Conservation (phyloP, 2,329 filamentous ascomycete genomes). For the Aspergillus pseudoterreus region DNA sequence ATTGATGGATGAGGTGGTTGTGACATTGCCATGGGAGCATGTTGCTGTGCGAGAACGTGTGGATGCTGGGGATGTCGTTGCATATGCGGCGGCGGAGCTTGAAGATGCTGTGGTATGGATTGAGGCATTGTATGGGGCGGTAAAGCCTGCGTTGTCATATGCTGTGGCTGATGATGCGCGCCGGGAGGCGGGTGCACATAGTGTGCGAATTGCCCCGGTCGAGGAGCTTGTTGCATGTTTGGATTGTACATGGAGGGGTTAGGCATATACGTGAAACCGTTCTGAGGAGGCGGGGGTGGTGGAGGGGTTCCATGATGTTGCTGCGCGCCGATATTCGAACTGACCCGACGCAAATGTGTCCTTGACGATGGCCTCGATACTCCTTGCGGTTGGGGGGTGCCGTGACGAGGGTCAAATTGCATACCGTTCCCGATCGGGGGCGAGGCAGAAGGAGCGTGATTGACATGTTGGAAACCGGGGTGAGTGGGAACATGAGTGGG, state of each 20-base stretch:
- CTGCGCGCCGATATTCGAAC: constrained; percentile 68
- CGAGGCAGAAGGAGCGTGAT: constrained; percentile 81
- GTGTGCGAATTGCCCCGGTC: constrained; percentile 42
- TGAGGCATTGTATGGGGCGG: constrained; percentile 31
- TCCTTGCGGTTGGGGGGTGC: constrained; percentile 75
- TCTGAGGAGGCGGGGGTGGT: constrained; percentile 54
- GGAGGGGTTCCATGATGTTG: constrained; percentile 59
- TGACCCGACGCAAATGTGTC: constrained; percentile 71
- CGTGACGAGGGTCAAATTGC: constrained; percentile 66
- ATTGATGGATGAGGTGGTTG: constrained; percentile 38
- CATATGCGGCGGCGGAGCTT: constrained; percentile 41
- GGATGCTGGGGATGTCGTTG: constrained; percentile 40
- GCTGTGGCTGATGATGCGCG: constrained; percentile 23
- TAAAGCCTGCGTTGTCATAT: constrained; percentile 22
- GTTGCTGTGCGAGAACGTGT: constrained; percentile 24
- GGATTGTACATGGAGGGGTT: constrained; percentile 83
- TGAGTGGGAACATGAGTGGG: constrained; percentile 67
- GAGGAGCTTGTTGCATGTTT: constrained; percentile 47
- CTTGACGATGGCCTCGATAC: constrained; percentile 75
- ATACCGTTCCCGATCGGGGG: constrained; percentile 80
- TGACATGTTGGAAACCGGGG: constrained; percentile 71
- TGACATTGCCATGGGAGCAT: constrained; percentile 27
- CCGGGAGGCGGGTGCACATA: constrained; percentile 42
- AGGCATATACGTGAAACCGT: constrained; percentile 78
- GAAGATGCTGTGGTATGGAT: constrained; percentile 40